Evolutionary conservation across 192 early-diverging fungal species (phyloP).

Genomic region (Coemansia nantahalensis): DNA sequence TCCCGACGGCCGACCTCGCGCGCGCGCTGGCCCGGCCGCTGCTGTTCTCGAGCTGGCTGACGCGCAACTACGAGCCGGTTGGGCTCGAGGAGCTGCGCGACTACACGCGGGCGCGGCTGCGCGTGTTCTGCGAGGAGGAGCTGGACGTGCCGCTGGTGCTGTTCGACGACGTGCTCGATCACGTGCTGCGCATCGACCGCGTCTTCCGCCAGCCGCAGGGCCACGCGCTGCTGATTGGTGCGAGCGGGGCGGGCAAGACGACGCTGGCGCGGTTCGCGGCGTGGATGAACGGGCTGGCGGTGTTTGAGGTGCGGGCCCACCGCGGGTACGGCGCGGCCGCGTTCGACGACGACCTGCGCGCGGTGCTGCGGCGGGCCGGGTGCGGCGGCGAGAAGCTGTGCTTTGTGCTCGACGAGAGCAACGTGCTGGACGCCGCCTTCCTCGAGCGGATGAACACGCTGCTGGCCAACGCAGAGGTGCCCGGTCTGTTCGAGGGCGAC

Average conservation of each 20-base stretch:
- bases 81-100: slow-evolving; percentile 86
- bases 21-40: slow-evolving; percentile 84
- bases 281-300: slow-evolving; percentile 98
- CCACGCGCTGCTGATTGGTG: slow-evolving; percentile 96
- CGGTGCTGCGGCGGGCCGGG: slow-evolving; percentile 84
- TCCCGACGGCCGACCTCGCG: slow-evolving; percentile 74
- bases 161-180: slow-evolving; percentile 98
- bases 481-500: slow-evolving; percentile 98
- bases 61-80: slow-evolving; percentile 90
- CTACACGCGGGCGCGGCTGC: slow-evolving; percentile 89
- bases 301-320: slow-evolving; percentile 98
- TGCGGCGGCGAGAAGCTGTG: slow-evolving; percentile 98
- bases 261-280: slow-evolving; percentile 98
- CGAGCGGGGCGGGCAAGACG: slow-evolving; percentile 97
- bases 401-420: slow-evolving; percentile 98
- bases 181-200: slow-evolving; percentile 96
- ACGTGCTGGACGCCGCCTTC: slow-evolving; percentile 95
- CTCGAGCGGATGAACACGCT: slow-evolving; percentile 99
- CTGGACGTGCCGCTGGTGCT: slow-evolving; percentile 94
- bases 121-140: slow-evolving; percentile 99
- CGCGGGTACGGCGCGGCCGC: slow-evolving; percentile 93
- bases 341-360: slow-evolving; percentile 97
- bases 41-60: slow-evolving; percentile 96
- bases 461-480: slow-evolving; percentile 97
- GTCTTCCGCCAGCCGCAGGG: slow-evolving; percentile 98